These are phyloP conservation scores for Neurospora sp. DNA, from an alignment of 495 filamentous ascomycete species.

Conservation along the genomic window DNA sequence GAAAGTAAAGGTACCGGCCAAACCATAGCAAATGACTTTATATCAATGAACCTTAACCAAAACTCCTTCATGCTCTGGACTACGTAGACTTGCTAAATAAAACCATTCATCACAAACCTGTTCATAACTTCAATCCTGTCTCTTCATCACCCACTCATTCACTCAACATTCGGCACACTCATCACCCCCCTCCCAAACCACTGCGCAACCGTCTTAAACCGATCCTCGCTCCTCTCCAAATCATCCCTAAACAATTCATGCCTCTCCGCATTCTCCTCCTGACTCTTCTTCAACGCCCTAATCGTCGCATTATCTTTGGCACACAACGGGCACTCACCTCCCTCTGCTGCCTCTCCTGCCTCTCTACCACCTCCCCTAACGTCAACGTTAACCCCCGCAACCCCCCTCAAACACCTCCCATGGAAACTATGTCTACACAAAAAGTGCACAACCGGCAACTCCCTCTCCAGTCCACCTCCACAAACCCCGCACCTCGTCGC, in stretches of 20 bases:
- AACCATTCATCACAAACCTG: background rate
- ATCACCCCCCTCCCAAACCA: conserved; percentile 95
- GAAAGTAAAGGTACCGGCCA: too few species aligned
- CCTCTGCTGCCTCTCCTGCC: conserved; percentile 45
- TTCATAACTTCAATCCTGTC: background rate
- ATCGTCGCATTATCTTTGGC: conserved; percentile 76
- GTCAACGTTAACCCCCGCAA: conserved; percentile 16
- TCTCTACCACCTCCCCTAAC: conserved; percentile 10
- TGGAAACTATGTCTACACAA: conserved; percentile 96
- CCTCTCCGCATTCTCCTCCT: conserved; percentile 77
- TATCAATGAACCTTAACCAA: background rate
- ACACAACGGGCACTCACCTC: conserved; percentile 73
- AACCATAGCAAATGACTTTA: background rate
- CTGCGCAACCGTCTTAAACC: conserved; percentile 80
- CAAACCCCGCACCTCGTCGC: conserved; percentile 79
- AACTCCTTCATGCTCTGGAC: background rate
- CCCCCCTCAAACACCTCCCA: conserved; percentile 60
- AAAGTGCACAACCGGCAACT: conserved; percentile 88
- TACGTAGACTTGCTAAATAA: background rate
- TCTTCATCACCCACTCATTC: background rate
- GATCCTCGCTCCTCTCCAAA: conserved; percentile 67
- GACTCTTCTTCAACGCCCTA: conserved; percentile 69
- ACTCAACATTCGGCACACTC: conserved; percentile 37
- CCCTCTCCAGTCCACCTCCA: conserved; percentile 46
- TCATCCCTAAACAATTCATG: conserved; percentile 86